A percentile compares a stretch with the other conserved stretches of the same genome.
Evolutionary conservation across 768 basidiomycete species (phyloP).

Genomic region (Rubroboletus pulcherrimus): DNA sequence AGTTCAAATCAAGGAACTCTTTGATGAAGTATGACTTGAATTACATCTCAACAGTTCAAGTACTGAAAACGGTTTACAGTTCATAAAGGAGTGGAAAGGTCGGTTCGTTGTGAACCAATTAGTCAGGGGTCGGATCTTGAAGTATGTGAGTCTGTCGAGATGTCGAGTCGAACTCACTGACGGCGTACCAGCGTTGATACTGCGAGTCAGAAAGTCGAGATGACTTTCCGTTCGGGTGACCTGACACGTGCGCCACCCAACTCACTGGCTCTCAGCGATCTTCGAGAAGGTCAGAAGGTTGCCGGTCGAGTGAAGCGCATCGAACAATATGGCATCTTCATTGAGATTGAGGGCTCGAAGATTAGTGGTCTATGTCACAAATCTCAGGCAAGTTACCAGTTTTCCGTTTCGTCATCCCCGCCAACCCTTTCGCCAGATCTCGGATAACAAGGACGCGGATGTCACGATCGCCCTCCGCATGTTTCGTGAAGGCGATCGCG

Average conservation of each 20-base stretch:
- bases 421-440: constrained; percentile 50
- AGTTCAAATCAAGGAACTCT: constrained; percentile 90
- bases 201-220: constrained; percentile 78
- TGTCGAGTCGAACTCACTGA: constrained; percentile 5
- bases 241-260: constrained; percentile 38
- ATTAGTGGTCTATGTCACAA: constrained; percentile 92
- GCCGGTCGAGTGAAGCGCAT: constrained; percentile 74
- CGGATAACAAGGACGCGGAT: constrained; percentile 83
- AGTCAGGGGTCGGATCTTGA: constrained; percentile 81
- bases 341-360: constrained; percentile 81
- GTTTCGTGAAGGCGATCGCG: constrained; percentile 83
- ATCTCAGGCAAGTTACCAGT: constrained; percentile 60
- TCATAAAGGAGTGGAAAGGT: constrained; percentile 92
- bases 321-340: constrained; percentile 90
- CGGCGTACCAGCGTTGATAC: constrained; percentile 56
- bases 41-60: background rate
- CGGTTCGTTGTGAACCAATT: constrained; percentile 77
- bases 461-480: constrained; percentile 70
- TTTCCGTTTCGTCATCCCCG: background rate
- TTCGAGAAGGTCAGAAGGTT: constrained; percentile 78
- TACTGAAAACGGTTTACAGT: constrained; percentile 45
- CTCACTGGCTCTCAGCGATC: constrained; percentile 46
- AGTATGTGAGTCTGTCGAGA: constrained; percentile 39
- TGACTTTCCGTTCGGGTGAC: constrained; percentile 78
- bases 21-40: constrained; percentile 60